Evolutionary conservation across 148 eudicot species (phyloP).

Genomic region (Cornus controversa): DNA sequence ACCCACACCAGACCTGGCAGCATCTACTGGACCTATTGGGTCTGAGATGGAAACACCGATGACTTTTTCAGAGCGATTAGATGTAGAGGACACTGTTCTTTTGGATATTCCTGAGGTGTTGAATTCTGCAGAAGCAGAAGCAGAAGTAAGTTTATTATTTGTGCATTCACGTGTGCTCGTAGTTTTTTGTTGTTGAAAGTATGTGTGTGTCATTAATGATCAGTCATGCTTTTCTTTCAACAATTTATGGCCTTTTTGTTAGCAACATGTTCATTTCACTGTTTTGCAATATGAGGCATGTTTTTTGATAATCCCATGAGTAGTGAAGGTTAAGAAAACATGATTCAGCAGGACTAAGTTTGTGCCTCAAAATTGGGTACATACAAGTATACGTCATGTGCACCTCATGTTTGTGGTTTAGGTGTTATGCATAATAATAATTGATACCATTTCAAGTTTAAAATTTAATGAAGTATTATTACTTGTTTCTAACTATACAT

Average conservation of each 20-base stretch:
- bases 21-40: conserved; percentile 33
- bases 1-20: conserved; percentile 28
- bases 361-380: background rate
- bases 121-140: conserved; percentile 33
- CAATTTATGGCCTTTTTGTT: background rate
- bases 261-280: too few species aligned
- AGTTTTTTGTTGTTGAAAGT: background rate
- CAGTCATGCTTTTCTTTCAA: background rate
- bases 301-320: background rate
- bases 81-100: conserved; percentile 34
- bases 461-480: too few species aligned
- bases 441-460: too few species aligned
- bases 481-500: too few species aligned
- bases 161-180: background rate
- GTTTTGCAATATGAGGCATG: too few species aligned
- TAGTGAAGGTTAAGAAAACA: background rate
- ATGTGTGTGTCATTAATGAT: conserved; percentile 1
- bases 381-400: background rate
- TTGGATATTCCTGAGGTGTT: conserved; percentile 59
- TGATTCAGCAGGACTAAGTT: background rate
- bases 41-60: conserved; percentile 53
- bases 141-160: conserved; percentile 45
- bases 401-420: too few species aligned
- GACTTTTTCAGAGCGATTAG: conserved; percentile 13
- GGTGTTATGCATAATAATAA: too few species aligned